These are phyloP conservation scores for Spinacia oleracea DNA, from an alignment of 179 eudicot species.

Conservation along the genomic window DNA sequence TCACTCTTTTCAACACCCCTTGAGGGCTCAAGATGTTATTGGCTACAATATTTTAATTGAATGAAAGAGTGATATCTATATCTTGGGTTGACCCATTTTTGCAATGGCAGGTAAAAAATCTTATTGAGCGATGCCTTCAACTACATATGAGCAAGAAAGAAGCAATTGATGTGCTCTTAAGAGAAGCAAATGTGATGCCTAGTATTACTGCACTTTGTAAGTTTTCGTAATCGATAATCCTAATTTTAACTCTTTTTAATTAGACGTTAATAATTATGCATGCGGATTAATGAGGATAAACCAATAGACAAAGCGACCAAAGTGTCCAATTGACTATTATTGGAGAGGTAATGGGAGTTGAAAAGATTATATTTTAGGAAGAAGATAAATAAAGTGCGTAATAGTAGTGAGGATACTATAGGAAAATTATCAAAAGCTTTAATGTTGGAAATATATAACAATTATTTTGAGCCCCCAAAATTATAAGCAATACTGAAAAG, in stretches of 20 bases:
- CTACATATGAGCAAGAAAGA: constrained; percentile 16
- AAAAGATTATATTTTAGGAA: background rate
- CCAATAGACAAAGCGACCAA: background rate
- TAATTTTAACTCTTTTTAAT: background rate
- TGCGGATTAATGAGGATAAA: background rate
- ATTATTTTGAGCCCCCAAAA: background rate
- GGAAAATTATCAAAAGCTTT: background rate
- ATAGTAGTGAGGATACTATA: background rate
- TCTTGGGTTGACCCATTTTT: background rate
- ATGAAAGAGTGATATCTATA: background rate
- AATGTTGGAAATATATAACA: background rate
- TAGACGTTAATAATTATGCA: background rate
- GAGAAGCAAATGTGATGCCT: constrained; percentile 10
- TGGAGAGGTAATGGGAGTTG: background rate
- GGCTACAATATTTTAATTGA: background rate
- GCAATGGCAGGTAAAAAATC: constrained; percentile 19
- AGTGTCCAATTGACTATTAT: background rate
- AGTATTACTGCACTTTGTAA: constrained; percentile 12
- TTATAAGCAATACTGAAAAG: background rate
- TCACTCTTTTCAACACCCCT: background rate
- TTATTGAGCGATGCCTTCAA: constrained; percentile 18
- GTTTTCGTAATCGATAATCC: background rate
- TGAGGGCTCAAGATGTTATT: background rate
- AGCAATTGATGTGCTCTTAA: background rate
- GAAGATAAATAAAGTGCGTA: background rate